Evolutionary conservation across 2,329 filamentous ascomycete species (phyloP), one percentile per base, ranked within the genome.

Genomic region (Ascochyta lentis): DNA sequence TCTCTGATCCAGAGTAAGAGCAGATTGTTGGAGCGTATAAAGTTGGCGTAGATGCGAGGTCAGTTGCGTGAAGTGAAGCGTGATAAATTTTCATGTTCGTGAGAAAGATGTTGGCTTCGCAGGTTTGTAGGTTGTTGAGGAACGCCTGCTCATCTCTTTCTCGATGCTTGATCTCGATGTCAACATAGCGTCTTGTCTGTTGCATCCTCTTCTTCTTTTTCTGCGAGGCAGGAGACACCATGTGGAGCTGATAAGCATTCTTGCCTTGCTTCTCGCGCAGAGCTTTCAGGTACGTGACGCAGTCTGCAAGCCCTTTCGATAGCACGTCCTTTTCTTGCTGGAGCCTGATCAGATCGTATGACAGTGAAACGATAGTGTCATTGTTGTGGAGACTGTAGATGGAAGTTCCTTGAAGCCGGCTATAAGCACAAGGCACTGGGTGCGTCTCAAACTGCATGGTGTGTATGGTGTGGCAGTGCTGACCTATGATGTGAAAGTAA

Each of bases 191-290:
- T 51, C 62, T 66, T 31, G 49, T 64, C 24, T 75, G 70, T 34
- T 62, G 55, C 1, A 69, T 63, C 59, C 64, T 70, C 60, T 74
- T 74, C 54, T 55, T 66, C 52, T 72, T 76, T 34, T 66, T 31
- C 64, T 59, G 12, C 61, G 63, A 13, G 37, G 54, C 8, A 39
- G 47, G 2, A 54, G 56, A 15, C 60, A 34, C 61, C 6, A 45
- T 29, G 23, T 40, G 55, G 24, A 74, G 54, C 7, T 60, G 57
- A 4, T 60, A 62, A n/a, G 67, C 62, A 38, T 63, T 68, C 10
- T 59, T 66, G 29, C 56, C 65, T 44, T 69, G 70, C 59, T 67
- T 71, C 49, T 72, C 70, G 40, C 69, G 69, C 15, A 75, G 63
- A 10, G 63, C 66, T 39, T 70, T 66, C 13, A 76, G 59, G 31